Percentiles rank a stretch among this genome's conserved stretches.
These are phyloP conservation scores for Dendrobium catenatum DNA, from an alignment of 106 monocot genomes.

Conservation along the genomic window DNA sequence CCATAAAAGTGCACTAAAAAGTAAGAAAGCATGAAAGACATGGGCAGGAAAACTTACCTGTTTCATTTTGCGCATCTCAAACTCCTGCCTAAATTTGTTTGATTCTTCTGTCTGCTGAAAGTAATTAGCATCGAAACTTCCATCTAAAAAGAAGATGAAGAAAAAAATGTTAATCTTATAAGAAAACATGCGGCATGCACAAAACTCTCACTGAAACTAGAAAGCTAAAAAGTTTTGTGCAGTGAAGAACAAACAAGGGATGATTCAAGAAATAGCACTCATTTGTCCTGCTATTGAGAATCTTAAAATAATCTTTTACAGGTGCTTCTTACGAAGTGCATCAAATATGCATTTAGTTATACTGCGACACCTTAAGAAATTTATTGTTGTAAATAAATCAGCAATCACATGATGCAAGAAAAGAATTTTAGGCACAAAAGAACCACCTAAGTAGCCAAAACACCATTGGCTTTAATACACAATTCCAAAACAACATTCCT, in stretches of 20 bases:
- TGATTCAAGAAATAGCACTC: neutral
- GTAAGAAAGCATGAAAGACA: neutral
- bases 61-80: slow-evolving; percentile 94
- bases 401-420: neutral
- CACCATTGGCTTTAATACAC: neutral
- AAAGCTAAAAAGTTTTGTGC: neutral
- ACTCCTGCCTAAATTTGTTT: slow-evolving; percentile 76
- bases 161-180: neutral
- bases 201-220: neutral
- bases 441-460: neutral
- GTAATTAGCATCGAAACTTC: slow-evolving; percentile 71
- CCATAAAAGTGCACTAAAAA: neutral
- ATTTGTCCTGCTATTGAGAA: neutral
- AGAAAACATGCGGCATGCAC: neutral
- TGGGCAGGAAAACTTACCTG: slow-evolving; percentile 46
- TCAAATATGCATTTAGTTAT: neutral
- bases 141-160: slow-evolving; percentile 35
- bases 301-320: neutral
- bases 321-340: neutral
- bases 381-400: neutral
- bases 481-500: neutral
- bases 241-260: neutral
- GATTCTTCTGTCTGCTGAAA: slow-evolving; percentile 91
- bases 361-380: neutral
- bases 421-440: neutral